Percentiles rank a stretch among this genome's conserved stretches.
These are phyloP conservation scores for Saprolegnia diclina DNA, from an alignment of 352 stramenopile species.

Conservation along the genomic window DNA sequence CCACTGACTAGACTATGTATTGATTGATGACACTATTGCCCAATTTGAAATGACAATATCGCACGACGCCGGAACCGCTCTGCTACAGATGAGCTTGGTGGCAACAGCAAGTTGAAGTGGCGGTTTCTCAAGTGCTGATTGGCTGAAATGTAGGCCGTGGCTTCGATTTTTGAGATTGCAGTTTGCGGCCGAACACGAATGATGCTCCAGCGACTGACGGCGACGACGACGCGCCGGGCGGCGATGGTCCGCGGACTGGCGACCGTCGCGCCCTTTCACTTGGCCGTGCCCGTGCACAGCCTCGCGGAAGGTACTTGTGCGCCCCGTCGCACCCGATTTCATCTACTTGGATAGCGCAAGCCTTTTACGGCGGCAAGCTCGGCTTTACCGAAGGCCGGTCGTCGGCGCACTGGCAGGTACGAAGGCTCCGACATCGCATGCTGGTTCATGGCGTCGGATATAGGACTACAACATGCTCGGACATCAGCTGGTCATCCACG, in stretches of 20 bases:
- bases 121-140: not conserved
- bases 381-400: slow-evolving; percentile 89
- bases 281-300: slow-evolving; percentile 94
- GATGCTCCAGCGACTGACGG: not conserved
- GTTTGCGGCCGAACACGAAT: not conserved
- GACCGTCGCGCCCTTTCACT: slow-evolving; percentile 60
- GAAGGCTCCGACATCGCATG: not conserved
- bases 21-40: not conserved
- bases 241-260: not conserved
- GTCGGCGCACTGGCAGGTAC: slow-evolving; percentile 89
- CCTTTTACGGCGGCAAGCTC: slow-evolving; percentile 91
- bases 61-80: too few species aligned
- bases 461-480: slow-evolving; percentile 89
- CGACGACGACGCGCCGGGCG: not conserved
- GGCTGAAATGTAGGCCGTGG: not conserved
- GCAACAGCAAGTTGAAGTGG: not conserved
- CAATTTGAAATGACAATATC: too few species aligned
- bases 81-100: too few species aligned
- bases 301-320: slow-evolving; percentile 51
- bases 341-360: slow-evolving; percentile 51
- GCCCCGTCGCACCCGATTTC: not conserved
- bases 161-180: not conserved
- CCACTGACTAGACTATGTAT: not conserved
- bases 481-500: slow-evolving; percentile 85
- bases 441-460: slow-evolving; percentile 32